A percentile compares a stretch with the other conserved stretches of the same genome.
Evolutionary conservation across 2,329 filamentous ascomycete genomes (phyloP).

Genomic region (Aspergillus brunneoviolaceus): DNA sequence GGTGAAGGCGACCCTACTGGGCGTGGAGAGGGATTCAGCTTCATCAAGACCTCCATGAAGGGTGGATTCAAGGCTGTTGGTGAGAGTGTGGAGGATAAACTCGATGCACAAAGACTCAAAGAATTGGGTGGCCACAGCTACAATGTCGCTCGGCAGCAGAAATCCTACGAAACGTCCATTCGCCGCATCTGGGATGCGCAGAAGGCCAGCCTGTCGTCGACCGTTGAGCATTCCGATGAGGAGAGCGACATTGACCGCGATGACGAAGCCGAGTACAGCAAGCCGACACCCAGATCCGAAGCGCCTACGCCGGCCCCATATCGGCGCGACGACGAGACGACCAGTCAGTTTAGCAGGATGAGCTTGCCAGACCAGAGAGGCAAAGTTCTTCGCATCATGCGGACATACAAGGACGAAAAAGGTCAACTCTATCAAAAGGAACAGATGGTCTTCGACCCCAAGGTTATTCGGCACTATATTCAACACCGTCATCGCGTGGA

Average conservation of each 20-base stretch:
- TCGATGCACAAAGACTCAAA: slow-evolving; percentile 71
- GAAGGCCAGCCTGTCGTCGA: slow-evolving; percentile 72
- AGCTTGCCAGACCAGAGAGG: slow-evolving; percentile 68
- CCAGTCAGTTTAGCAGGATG: slow-evolving; percentile 73
- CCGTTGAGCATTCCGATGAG: slow-evolving; percentile 70
- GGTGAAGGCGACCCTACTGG: slow-evolving; percentile 94
- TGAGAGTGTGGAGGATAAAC: slow-evolving; percentile 82
- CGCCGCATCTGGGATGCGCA: slow-evolving; percentile 90
- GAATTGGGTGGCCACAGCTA: slow-evolving; percentile 86
- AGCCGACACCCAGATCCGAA: slow-evolving; percentile 66
- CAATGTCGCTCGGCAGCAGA: slow-evolving; percentile 93
- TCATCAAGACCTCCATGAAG: slow-evolving; percentile 98
- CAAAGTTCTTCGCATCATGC: slow-evolving; percentile 71
- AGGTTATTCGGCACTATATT: slow-evolving; percentile 85
- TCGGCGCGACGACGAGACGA: slow-evolving; percentile 69
- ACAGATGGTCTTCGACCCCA: slow-evolving; percentile 70
- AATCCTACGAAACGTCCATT: slow-evolving; percentile 88
- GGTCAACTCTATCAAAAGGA: slow-evolving; percentile 62
- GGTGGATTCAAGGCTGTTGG: slow-evolving; percentile 90
- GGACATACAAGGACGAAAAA: slow-evolving; percentile 63
- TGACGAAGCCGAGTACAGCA: slow-evolving; percentile 50
- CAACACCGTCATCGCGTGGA: slow-evolving; percentile 72
- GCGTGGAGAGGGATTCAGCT: slow-evolving; percentile 90
- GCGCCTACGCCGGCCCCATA: slow-evolving; percentile 58
- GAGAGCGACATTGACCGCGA: slow-evolving; percentile 63